Base-by-base conservation (phyloP, 2,329 filamentous ascomycete species). In the Scedosporium dehoogii region DNA sequence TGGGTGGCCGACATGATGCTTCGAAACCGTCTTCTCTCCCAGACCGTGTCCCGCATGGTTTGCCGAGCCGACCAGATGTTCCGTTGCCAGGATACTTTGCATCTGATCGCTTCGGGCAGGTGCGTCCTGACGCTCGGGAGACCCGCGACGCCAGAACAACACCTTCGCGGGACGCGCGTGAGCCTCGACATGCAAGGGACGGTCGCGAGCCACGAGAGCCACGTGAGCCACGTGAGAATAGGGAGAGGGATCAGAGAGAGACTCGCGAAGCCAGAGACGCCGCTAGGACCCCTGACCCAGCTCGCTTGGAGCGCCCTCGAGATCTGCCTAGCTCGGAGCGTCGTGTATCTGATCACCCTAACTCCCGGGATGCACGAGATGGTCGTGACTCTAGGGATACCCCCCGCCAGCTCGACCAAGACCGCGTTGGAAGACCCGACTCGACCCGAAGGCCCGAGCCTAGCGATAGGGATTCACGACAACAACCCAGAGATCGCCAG, bases 21-120 rank as follows among this genome's bases (percentile, higher is more conserved):
- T 66, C 69, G 21, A 74, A 72, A 42, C 69, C 74, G 27, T 73
- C 74, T 25, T 74, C 67, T 18, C 67, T 76, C n/a, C 74, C 74
- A 14, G 75, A 75, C 59, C 69, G 71, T 3, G 73, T 71, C 6
- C 70, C 69, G 44, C 73, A 72, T 64, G 74, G 71, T 16, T 73
- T 88, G 6, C 85, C 85, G 1, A 84, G 74, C 61, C 78, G 84
- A 62, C 85, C 85, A 16, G 83, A 87, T 65, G 78, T 84, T 10
- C 82, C 82, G 6, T 78, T 82, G 56, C 78, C 79, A 0, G 76
- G 76, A 2, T 78, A 79, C 64, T 78, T 76, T 61, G 73, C 73
- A 9, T 74, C 78, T 25, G 79, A 81, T 59, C 75, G 80, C 41
- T 80, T 76, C 63, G 71, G 70, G 10, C 77, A 76, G 62, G 70